Percentiles rank a stretch among this genome's conserved stretches.
phyloP scores from a whole-genome alignment of 768 basidiomycete species.

The Trametes maxima region DNA sequence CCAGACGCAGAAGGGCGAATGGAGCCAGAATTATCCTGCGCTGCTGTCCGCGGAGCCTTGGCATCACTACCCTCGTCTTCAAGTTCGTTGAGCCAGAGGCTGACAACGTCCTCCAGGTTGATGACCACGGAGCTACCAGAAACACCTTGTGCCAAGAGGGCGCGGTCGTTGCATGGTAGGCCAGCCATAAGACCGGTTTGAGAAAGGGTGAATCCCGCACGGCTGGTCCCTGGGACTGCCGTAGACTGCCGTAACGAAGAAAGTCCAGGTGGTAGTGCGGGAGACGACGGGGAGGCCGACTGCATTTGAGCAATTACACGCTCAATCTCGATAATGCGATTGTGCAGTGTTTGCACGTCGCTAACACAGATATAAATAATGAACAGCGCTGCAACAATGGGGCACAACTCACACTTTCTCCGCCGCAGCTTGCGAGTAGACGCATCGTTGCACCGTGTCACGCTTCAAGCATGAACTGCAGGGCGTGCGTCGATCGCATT shows the following conservation, averaged over 20 bases:
- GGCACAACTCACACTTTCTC: constrained; percentile 72
- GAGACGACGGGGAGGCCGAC: constrained; percentile 25
- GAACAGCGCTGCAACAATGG: not conserved
- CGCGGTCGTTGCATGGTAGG: constrained; percentile 39
- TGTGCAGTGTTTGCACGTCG: constrained; percentile 82
- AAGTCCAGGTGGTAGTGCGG: constrained; percentile 24
- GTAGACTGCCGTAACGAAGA: constrained; percentile 20
- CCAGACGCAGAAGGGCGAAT: constrained; percentile 17
- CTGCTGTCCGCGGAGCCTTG: constrained; percentile 19
- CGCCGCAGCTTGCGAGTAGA: constrained; percentile 79
- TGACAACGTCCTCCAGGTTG: constrained; percentile 56
- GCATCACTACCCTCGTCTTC: constrained; percentile 38
- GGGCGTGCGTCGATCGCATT: constrained; percentile 78
- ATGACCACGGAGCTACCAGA: constrained; percentile 53
- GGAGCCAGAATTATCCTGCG: constrained; percentile 16
- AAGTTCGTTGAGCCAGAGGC: constrained; percentile 63
- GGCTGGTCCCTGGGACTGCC: constrained; percentile 13
- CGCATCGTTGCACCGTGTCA: constrained; percentile 69
- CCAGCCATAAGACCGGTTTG: constrained; percentile 21
- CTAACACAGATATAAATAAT: constrained; percentile 35
- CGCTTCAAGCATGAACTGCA: constrained; percentile 81
- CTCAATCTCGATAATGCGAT: constrained; percentile 75
- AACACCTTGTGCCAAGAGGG: constrained; percentile 41
- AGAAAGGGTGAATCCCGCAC: constrained; percentile 2
- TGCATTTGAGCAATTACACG: constrained; percentile 53